These are phyloP conservation scores for Blastocystis sp. DNA, from an alignment of 352 stramenopile species.

Conservation along the genomic window DNA sequence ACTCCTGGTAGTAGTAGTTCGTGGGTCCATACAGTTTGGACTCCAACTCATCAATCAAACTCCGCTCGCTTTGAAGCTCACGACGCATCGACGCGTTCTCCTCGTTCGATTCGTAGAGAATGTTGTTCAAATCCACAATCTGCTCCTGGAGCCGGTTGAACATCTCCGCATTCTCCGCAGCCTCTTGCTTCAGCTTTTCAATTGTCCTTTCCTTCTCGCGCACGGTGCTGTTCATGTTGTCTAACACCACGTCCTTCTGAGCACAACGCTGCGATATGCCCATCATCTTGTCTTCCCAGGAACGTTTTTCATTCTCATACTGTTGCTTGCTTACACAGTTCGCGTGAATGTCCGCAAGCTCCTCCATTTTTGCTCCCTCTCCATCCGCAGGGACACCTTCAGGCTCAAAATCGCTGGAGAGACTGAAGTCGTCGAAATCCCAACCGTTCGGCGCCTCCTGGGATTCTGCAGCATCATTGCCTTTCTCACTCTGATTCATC, in stretches of 20 bases:
- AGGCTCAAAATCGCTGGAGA: slow-evolving; percentile 57
- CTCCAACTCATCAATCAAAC: slow-evolving; percentile 32
- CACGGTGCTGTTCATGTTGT: slow-evolving; percentile 49
- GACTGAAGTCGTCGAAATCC: slow-evolving; percentile 27
- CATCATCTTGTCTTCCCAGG: slow-evolving; percentile 49
- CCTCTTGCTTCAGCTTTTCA: slow-evolving; percentile 33
- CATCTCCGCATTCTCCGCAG: slow-evolving; percentile 11
- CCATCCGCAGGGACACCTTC: slow-evolving; percentile 29
- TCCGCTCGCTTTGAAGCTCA: not conserved
- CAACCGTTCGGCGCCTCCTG: slow-evolving; percentile 1
- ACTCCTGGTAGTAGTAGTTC: slow-evolving; percentile 68
- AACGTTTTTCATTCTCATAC: slow-evolving; percentile 64
- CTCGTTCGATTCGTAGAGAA: slow-evolving; percentile 44
- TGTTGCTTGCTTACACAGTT: slow-evolving; percentile 46
- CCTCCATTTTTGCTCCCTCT: not conserved
- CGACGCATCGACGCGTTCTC: not conserved
- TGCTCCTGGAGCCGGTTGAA: slow-evolving; percentile 23
- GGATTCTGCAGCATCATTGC: not conserved
- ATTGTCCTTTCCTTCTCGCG: slow-evolving; percentile 3
- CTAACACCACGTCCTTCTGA: slow-evolving; percentile 3
- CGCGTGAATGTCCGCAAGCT: slow-evolving; percentile 6
- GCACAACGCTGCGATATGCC: slow-evolving; percentile 35
- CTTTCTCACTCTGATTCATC: not conserved
- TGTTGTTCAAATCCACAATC: slow-evolving; percentile 49
- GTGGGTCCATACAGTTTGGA: slow-evolving; percentile 47